Percentiles rank a stretch among this genome's conserved stretches.
Conservation (phyloP, 306 rosid genomes). For the Abrus pulchellus region DNA sequence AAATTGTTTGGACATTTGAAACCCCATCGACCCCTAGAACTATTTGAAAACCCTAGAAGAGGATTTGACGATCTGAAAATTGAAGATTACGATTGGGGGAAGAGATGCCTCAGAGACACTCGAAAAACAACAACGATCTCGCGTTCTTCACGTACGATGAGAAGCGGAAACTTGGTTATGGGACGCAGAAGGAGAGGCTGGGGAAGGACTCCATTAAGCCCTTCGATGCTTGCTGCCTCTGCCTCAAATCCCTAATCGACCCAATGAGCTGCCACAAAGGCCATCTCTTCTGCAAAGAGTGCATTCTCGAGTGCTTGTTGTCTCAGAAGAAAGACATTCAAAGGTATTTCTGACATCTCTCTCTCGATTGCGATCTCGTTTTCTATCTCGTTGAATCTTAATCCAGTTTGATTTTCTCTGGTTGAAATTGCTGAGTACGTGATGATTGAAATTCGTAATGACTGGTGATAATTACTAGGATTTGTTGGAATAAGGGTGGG, state of each 20-base stretch:
- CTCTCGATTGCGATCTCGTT: background rate
- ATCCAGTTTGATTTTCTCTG: background rate
- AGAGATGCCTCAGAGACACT: slow-evolving; percentile 97
- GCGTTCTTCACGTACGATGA: slow-evolving; percentile 99
- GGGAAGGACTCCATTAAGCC: slow-evolving; percentile 97
- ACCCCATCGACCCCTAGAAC: too few relatives aligned
- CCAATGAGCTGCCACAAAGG: slow-evolving; percentile 91
- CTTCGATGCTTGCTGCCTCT: slow-evolving; percentile 91
- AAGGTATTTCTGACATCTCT: slow-evolving; percentile 54
- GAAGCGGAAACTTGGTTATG: slow-evolving; percentile 91
- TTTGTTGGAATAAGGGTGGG: background rate
- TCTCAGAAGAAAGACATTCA: slow-evolving; percentile 96
- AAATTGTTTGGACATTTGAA: too few relatives aligned
- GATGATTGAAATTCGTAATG: background rate
- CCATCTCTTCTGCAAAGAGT: slow-evolving; percentile 91
- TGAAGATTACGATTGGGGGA: background rate
- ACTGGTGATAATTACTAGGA: background rate
- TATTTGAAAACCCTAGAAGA: too few relatives aligned
- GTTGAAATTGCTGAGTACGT: background rate
- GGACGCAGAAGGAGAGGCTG: slow-evolving; percentile 94
- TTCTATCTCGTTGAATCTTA: background rate
- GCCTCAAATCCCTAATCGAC: slow-evolving; percentile 90
- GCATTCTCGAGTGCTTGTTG: slow-evolving; percentile 87
- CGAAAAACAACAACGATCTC: slow-evolving; percentile 97
- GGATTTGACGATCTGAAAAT: background rate